Percentiles rank a stretch among this genome's conserved stretches.
These are phyloP conservation scores for Mycosphaerella arachidis DNA, from an alignment of 2,329 filamentous ascomycete genomes.

Conservation along the genomic window DNA sequence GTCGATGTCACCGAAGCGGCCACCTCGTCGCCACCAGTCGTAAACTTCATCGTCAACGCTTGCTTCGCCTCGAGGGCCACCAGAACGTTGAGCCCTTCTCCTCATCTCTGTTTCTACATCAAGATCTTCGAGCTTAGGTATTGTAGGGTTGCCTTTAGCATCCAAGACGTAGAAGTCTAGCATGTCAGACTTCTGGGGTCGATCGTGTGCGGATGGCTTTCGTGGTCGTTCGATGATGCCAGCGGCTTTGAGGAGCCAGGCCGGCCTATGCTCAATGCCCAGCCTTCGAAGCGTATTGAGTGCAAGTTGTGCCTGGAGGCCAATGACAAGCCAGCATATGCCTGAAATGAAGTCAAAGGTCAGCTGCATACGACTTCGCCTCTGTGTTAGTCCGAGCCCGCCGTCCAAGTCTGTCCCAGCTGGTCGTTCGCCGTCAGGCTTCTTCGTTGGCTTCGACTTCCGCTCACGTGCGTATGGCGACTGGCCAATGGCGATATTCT, in stretches of 20 bases:
- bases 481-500: constrained; percentile 33
- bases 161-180: constrained; percentile 51
- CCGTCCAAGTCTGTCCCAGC: constrained; percentile 38
- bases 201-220: constrained; percentile 21
- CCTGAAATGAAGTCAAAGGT: constrained; percentile 71
- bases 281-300: constrained; percentile 54
- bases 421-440: constrained; percentile 14
- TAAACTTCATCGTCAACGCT: constrained; percentile 66
- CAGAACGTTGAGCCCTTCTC: constrained; percentile 24
- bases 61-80: constrained; percentile 31
- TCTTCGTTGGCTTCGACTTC: constrained; percentile 39
- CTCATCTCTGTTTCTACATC: constrained; percentile 81
- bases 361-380: constrained; percentile 73
- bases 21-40: constrained; percentile 75
- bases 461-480: constrained; percentile 65
- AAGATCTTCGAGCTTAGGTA: constrained; percentile 59
- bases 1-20: constrained; percentile 80
- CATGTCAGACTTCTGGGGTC: constrained; percentile 17
- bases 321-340: constrained; percentile 62
- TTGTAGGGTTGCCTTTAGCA: constrained; percentile 50
- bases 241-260: constrained; percentile 57
- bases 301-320: constrained; percentile 53
- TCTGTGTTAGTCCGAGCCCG: constrained; percentile 74
- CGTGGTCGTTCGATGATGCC: constrained; percentile 37
- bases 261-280: constrained; percentile 59